Evolutionary conservation across 176 grass and related monocot species (phyloP), one percentile per base, ranked within the genome.

Genomic region (Neostapfia colusana): DNA sequence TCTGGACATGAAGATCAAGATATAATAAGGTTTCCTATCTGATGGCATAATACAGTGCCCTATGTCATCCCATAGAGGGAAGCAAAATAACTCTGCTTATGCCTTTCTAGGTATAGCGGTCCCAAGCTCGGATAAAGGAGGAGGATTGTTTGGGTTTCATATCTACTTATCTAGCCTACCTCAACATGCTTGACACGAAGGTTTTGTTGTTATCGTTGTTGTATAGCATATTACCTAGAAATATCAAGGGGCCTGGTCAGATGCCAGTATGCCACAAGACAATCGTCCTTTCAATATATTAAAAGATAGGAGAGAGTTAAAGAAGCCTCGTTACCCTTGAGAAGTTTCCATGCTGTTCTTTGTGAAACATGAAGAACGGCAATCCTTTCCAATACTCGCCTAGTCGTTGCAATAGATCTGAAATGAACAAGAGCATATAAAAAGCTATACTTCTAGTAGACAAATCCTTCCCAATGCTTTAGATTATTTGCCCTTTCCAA

Each of bases 321-420:
- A 42, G 25, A 83, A 73, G 35, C 23, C 4, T 34, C 45, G 69
- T 73, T 67, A 84, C 95, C 92, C 90, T 99, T 99, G 65, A 95
- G 89, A 90, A 99, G 83, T 77, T 99, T 99, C 95, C 95, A 99
- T 87, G 95, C 91, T 77, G 91, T 95, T 90, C 95, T 99, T 44
- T 68, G 74, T 66, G 95, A 99, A 88, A 99, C 85, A 85, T 85
- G 71, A 56, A 63, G 42, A 83, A 92, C 89, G 5, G 14, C 80
- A 85, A 95, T 80, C 78, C 95, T 92, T 95, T 99, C 91, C 69
- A 99, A 79, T 67, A 92, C 81, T 72, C 95, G 74, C 80, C 92
- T 99, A 24, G 86, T 88, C 36, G 95, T 99, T 41, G 92, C 95
- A 73, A 92, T 76, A 69, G 89, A 67, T 86, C 95, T 98, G 86